phyloP scores from a whole-genome alignment of 78 protist genomes.

The Thecamonas trahens region DNA sequence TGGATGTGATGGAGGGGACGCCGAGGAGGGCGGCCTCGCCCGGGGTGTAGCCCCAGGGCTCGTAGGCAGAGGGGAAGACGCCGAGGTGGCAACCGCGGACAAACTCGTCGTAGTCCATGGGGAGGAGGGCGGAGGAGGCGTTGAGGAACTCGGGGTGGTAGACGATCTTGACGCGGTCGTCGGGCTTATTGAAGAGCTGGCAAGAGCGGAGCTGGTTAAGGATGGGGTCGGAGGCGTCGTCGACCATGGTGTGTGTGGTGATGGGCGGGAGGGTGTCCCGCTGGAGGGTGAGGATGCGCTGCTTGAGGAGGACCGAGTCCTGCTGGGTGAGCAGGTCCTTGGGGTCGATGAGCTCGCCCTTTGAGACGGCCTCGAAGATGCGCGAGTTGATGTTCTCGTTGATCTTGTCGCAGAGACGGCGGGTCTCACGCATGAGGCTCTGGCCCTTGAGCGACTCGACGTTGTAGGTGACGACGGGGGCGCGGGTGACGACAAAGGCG shows the following conservation, averaged over 20 bases:
- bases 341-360: slow-evolving; percentile 43
- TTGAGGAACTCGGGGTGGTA: slow-evolving; percentile 79
- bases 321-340: slow-evolving; percentile 26
- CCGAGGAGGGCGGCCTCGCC: slow-evolving; percentile 74
- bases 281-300: slow-evolving; percentile 29
- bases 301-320: slow-evolving; percentile 42
- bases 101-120: slow-evolving; percentile 65
- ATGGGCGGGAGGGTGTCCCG: slow-evolving; percentile 58
- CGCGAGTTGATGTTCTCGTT: slow-evolving; percentile 31
- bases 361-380: slow-evolving; percentile 35
- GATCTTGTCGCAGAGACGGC: background rate
- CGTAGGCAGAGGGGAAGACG: slow-evolving; percentile 70
- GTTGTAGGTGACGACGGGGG: slow-evolving; percentile 46
- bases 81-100: slow-evolving; percentile 82
- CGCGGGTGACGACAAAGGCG: slow-evolving; percentile 68
- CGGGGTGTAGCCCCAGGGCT: slow-evolving; percentile 68
- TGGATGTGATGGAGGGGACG: slow-evolving; percentile 66
- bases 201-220: slow-evolving; percentile 11
- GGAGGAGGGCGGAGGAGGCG: slow-evolving; percentile 60
- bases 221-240: slow-evolving; percentile 29
- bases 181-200: slow-evolving; percentile 33
- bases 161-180: slow-evolving; percentile 67
- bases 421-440: slow-evolving; percentile 8
- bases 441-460: slow-evolving; percentile 66
- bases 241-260: slow-evolving; percentile 69